Conservation (phyloP, 345 rosid genomes). For the Salix dunnii region DNA sequence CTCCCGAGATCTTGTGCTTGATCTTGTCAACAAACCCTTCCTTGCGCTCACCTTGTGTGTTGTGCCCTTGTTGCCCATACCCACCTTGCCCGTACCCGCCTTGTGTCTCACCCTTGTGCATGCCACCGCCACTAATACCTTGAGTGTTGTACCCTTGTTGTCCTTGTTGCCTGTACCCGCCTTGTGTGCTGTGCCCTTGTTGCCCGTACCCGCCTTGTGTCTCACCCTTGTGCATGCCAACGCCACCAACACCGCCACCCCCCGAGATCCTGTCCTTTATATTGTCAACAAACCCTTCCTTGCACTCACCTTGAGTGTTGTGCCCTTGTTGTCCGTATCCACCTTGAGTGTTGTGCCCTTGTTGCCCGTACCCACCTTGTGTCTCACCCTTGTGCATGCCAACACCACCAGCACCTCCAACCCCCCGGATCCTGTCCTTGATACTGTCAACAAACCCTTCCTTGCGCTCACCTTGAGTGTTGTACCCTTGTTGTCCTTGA, state of each 20-base stretch:
- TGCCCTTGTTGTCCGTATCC: not conserved
- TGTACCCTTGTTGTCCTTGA: not conserved
- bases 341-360: not conserved
- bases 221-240: conserved; percentile 16
- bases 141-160: no score
- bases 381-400: conserved; percentile 16
- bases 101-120: no score
- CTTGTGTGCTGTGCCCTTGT: not conserved
- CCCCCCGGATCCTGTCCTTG: conserved; percentile 49
- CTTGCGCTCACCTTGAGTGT: conserved; percentile 31
- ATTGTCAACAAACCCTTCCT: conserved; percentile 49
- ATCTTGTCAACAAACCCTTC: conserved; percentile 48
- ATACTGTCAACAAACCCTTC: conserved; percentile 45
- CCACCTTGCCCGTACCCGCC: not conserved
- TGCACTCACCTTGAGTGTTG: conserved; percentile 10
- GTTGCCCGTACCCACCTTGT: conserved; percentile 21
- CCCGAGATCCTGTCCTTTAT: conserved; percentile 50
- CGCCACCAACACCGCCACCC: no score
- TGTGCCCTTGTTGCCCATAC: conserved; percentile 22
- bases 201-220: not conserved
- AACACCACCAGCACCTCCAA: not conserved
- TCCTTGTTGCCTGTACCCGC: no score
- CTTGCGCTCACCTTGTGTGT: conserved; percentile 32
- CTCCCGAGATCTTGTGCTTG: conserved; percentile 42
- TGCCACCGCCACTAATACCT: conserved; percentile 16